Evolutionary conservation across 1,284 basidiomycete species (phyloP), one percentile per base, ranked within the genome.

Genomic region (Stereum hirsutum): DNA sequence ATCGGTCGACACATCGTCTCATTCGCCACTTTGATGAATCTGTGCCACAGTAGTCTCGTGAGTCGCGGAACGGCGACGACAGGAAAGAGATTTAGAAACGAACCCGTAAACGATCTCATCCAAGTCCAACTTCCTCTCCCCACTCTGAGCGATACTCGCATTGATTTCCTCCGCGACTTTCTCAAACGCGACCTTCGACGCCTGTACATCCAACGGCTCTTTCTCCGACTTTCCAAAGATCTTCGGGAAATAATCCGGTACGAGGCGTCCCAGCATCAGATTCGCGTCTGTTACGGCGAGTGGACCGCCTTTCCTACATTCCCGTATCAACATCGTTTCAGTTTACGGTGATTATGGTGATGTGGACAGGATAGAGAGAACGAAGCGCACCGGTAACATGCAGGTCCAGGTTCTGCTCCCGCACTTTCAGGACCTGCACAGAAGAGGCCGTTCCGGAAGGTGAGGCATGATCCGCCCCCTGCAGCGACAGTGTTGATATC

Each of bases 1-100:
- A 97, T 96, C 1, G 93, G 94, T 35, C 93, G 70, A 52, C 84
- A 87, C 92, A 96, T 96, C 0, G 88, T 89, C 65, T 92, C 89
- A 50, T 92, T 93, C 10, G 89, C 89, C n/a, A 93, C 86, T 55
- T 89, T 89, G 66, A 94, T 86, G 59, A 92, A 94, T 2, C 85
- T 87, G 32, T 28, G 28, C 19, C 21, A 49, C 30, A 5, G 19
- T 30, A 8, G 5, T 10, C 6, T 7, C 24, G 15, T 15, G 5
- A 21, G 27, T 2, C 20, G 10, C 5, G 41, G 52, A 37, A 46
- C 31, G 34, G 23, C 10, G 36, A 41, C 33, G 17, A 21, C 35
- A 20, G 21, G 20, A 5, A 20, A 12, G 0, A 14, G 7, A 5
- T 15, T 15, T 4, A 10, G 5, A 64, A n/a, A n/a, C 75, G 15